A percentile compares a stretch with the other conserved stretches of the same genome.
These are phyloP conservation scores for Termitomyces heimii DNA, from an alignment of 768 basidiomycete genomes.

Conservation along the genomic window DNA sequence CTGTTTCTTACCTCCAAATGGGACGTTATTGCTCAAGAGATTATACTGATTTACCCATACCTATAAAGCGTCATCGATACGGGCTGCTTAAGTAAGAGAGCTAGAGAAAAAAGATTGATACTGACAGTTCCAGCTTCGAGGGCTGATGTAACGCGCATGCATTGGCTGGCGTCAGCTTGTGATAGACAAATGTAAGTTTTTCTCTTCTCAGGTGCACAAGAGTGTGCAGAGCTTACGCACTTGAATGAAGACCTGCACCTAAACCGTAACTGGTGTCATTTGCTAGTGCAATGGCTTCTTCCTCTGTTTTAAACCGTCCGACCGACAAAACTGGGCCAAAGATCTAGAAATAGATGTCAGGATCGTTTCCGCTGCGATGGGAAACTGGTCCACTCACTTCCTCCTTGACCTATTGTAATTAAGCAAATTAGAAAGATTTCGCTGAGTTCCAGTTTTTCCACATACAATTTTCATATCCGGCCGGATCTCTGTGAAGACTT, in stretches of 20 bases:
- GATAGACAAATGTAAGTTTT: conserved; percentile 7
- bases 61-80: conserved; percentile 24
- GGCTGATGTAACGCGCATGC: conserved; percentile 81
- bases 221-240: conserved; percentile 40
- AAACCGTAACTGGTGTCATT: conserved; percentile 90
- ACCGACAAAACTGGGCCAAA: conserved; percentile 92
- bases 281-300: conserved; percentile 77
- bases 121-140: conserved; percentile 87
- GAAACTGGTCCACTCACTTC: conserved; percentile 39
- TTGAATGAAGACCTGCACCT: conserved; percentile 87
- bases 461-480: conserved; percentile 83
- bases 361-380: neutral
- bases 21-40: conserved; percentile 78
- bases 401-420: conserved; percentile 51
- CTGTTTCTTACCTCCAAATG: conserved; percentile 95
- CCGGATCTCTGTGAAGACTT: conserved; percentile 79
- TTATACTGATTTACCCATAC: conserved; percentile 95
- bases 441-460: conserved; percentile 2
- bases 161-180: conserved; percentile 75
- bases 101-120: neutral
- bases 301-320: conserved; percentile 79
- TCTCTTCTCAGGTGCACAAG: neutral
- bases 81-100: neutral
- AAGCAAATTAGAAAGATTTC: neutral
- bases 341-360: conserved; percentile 44